Conservation (phyloP, 2,329 filamentous ascomycete species). For the Fusarium albidum region DNA sequence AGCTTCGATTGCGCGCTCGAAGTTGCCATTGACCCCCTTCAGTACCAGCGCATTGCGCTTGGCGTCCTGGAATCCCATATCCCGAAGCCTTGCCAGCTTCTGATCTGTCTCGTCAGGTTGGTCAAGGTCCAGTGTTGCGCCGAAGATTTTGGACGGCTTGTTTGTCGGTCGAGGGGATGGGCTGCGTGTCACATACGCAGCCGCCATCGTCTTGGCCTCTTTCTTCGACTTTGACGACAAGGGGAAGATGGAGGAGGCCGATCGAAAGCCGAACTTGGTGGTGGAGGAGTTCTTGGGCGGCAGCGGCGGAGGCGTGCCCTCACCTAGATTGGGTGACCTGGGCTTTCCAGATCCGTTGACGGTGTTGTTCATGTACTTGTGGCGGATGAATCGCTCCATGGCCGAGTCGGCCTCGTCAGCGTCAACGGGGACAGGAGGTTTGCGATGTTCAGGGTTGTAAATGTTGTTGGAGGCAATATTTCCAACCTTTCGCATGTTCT, state of each 20-base stretch:
- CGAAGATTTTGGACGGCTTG: slow-evolving; percentile 75
- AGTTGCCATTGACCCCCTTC: slow-evolving; percentile 82
- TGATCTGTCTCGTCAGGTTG: slow-evolving; percentile 69
- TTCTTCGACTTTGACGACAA: slow-evolving; percentile 69
- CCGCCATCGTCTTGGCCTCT: slow-evolving; percentile 48
- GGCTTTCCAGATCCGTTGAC: slow-evolving; percentile 49
- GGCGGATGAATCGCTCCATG: slow-evolving; percentile 94
- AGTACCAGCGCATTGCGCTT: slow-evolving; percentile 83
- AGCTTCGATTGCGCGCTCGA: slow-evolving; percentile 87
- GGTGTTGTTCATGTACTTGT: slow-evolving; percentile 82
- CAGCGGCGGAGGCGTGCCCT: slow-evolving; percentile 65
- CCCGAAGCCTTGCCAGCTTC: slow-evolving; percentile 79
- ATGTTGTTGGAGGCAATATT: slow-evolving; percentile 86
- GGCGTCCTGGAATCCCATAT: slow-evolving; percentile 92
- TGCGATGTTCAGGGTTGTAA: slow-evolving; percentile 87
- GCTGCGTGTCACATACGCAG: slow-evolving; percentile 39
- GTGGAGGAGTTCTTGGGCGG: slow-evolving; percentile 72
- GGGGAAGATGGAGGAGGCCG: slow-evolving; percentile 73
- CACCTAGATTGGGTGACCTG: slow-evolving; percentile 53
- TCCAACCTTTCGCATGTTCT: slow-evolving; percentile 95
- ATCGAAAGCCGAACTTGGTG: slow-evolving; percentile 67
- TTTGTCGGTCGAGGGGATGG: slow-evolving; percentile 56
- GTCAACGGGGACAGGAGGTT: slow-evolving; percentile 86
- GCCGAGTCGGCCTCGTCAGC: slow-evolving; percentile 91
- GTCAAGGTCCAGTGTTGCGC: slow-evolving; percentile 68